A percentile compares a stretch with the other conserved stretches of the same genome.
Evolutionary conservation across 164 flowering plant genomes (phyloP).

Genomic region (Magnolia kwangsiensis): DNA sequence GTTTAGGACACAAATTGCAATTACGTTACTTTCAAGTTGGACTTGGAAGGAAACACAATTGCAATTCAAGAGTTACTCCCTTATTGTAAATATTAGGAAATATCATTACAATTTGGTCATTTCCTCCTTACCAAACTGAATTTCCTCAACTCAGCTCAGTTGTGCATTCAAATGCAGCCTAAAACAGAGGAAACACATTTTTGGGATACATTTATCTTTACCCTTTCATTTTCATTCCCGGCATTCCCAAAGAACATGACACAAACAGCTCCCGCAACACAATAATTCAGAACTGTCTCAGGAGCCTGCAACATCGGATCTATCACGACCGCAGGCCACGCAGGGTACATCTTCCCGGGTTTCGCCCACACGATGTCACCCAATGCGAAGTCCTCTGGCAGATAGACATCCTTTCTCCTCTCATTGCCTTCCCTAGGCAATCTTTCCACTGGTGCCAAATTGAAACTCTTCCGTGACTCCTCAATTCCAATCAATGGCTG

Average conservation of each 20-base stretch:
- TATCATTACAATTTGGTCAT: no score
- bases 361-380: conserved; percentile 97
- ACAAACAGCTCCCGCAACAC: conserved; percentile 70
- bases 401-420: conserved; percentile 39
- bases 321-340: conserved; percentile 96
- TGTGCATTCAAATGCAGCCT: not conserved
- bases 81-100: not conserved
- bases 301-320: conserved; percentile 88
- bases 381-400: conserved; percentile 52
- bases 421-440: conserved; percentile 25
- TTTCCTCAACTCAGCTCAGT: not conserved
- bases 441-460: conserved; percentile 10
- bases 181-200: not conserved
- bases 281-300: conserved; percentile 58
- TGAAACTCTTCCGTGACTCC: conserved; percentile 5
- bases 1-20: not conserved
- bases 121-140: not conserved
- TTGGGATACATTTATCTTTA: conserved; percentile 14
- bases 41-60: not conserved
- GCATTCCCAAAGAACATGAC: conserved; percentile 94
- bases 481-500: conserved; percentile 16
- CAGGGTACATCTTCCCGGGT: conserved; percentile 64
- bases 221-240: conserved; percentile 71
- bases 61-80: not conserved
- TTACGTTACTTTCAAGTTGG: not conserved